Evolutionary conservation across 2,329 filamentous ascomycete species (phyloP).

Genomic region (Dactylellina haptotyla): DNA sequence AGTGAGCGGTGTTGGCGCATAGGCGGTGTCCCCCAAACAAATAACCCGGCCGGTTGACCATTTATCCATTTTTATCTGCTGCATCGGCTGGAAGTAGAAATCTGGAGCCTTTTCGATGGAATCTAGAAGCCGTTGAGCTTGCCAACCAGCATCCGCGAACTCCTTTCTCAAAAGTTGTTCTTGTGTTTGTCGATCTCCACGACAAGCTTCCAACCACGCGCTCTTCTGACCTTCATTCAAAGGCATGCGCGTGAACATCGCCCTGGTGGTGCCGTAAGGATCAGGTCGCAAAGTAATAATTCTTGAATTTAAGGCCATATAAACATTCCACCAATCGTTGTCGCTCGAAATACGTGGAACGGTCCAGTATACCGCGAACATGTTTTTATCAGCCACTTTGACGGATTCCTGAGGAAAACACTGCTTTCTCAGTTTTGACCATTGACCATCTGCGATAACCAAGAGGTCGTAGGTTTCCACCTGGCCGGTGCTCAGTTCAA

Average conservation of each 20-base stretch:
- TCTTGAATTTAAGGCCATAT: constrained; percentile 14
- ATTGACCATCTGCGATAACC: constrained; percentile 69
- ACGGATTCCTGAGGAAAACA: constrained; percentile 23
- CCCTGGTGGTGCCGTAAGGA: constrained; percentile 23
- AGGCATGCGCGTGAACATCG: constrained; percentile 30
- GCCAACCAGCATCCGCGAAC: constrained; percentile 64
- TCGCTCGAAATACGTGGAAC: constrained; percentile 17
- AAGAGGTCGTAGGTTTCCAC: constrained; percentile 66
- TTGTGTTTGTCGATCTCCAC: constrained; percentile 25
- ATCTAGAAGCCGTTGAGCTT: constrained; percentile 63
- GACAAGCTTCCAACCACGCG: constrained; percentile 6
- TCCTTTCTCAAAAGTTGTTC: constrained; percentile 18
- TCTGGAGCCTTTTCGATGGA: constrained; percentile 62
- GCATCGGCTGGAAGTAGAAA: constrained; percentile 65
- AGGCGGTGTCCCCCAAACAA: constrained; percentile 68
- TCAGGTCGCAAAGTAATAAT: constrained; percentile 30
- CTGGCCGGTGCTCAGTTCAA: constrained; percentile 63
- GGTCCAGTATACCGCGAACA: constrained; percentile 39
- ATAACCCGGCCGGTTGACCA: constrained; percentile 66
- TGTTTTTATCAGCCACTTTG: constrained; percentile 31
- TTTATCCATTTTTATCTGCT: constrained; percentile 63
- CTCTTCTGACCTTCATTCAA: constrained; percentile 12
- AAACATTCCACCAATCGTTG: constrained; percentile 35
- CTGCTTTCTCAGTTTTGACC: constrained; percentile 64
- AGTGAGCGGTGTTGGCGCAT: constrained; percentile 65